These are phyloP conservation scores for Fusarium musae DNA, from an alignment of 2,329 filamentous ascomycete genomes.

Conservation along the genomic window DNA sequence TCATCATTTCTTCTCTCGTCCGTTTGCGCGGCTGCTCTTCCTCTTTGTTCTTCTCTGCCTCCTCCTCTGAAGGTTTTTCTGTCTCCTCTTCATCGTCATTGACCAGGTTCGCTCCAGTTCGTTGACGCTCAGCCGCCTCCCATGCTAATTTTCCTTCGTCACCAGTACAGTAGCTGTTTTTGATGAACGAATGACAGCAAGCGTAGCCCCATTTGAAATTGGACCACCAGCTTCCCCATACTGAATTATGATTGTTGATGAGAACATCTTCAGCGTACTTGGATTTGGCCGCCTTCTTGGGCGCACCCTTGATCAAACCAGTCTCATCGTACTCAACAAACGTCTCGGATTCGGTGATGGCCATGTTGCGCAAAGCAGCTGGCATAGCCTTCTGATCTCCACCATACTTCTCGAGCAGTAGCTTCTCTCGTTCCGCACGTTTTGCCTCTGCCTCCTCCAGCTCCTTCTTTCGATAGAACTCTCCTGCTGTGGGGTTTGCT, in stretches of 20 bases:
- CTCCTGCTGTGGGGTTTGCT: constrained; percentile 94
- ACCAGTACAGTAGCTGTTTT: constrained; percentile 98
- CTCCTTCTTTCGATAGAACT: constrained; percentile 84
- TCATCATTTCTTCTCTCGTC: constrained; percentile 80
- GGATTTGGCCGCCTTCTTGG: constrained; percentile 79
- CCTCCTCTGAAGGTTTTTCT: constrained; percentile 45
- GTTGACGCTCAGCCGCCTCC: constrained; percentile 75
- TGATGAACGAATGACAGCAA: constrained; percentile 92
- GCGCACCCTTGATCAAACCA: constrained; percentile 88
- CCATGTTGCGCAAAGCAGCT: constrained; percentile 71
- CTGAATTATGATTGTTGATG: constrained; percentile 89
- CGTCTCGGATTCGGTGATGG: constrained; percentile 81
- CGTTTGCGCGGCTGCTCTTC: constrained; percentile 69
- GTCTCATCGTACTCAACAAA: constrained; percentile 96
- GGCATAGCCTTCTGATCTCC: constrained; percentile 67
- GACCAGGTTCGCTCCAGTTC: constrained; percentile 58
- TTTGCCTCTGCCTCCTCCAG: constrained; percentile 76
- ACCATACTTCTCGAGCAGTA: constrained; percentile 85
- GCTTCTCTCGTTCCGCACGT: constrained; percentile 73
- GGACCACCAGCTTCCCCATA: constrained; percentile 98
- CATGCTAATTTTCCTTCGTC: constrained; percentile 86
- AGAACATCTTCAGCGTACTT: constrained; percentile 92
- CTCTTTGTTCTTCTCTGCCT: constrained; percentile 48
- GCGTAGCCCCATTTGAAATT: constrained; percentile 96
- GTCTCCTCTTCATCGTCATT: constrained; percentile 42